Conservation (phyloP, 441 rosid species). For the Jatropha podagrica region DNA sequence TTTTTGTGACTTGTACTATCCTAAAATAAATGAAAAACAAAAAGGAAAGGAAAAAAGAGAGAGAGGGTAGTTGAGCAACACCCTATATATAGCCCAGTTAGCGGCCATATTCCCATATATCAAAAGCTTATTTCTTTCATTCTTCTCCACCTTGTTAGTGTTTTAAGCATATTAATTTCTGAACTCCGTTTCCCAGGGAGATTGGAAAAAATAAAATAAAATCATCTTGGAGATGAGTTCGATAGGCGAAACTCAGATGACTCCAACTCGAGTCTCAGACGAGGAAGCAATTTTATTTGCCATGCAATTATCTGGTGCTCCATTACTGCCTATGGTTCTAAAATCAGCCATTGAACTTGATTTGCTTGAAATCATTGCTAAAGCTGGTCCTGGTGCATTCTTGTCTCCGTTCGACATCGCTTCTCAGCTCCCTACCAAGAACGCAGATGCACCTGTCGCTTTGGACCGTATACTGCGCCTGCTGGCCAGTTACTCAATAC, state of each 20-base stretch:
- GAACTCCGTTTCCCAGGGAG: too few relatives aligned
- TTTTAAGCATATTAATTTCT: too few relatives aligned
- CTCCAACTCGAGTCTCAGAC: constrained; percentile 53
- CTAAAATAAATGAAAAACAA: too few relatives aligned
- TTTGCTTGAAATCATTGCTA: constrained; percentile 64
- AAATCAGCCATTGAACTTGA: constrained; percentile 73
- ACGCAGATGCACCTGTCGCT: constrained; percentile 63
- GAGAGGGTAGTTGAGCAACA: too few relatives aligned
- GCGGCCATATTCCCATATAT: too few relatives aligned
- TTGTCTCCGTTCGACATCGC: constrained; percentile 56
- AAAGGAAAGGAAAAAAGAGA: too few relatives aligned
- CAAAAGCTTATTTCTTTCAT: too few relatives aligned
- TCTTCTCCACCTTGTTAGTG: too few relatives aligned
- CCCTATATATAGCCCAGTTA: too few relatives aligned
- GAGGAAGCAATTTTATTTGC: constrained; percentile 69
- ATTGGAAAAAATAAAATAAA: too few relatives aligned
- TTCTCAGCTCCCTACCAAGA: constrained; percentile 52
- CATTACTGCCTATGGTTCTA: constrained; percentile 74
- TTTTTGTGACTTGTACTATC: too few relatives aligned
- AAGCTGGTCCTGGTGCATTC: constrained; percentile 47
- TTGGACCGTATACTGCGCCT: constrained; percentile 68
- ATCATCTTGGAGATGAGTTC: constrained; percentile 36
- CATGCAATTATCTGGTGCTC: constrained; percentile 61
- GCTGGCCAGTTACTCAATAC: constrained; percentile 58
- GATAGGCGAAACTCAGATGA: constrained; percentile 62